These are phyloP conservation scores for Penicillium canescens DNA, from an alignment of 495 filamentous ascomycete genomes.

Conservation along the genomic window DNA sequence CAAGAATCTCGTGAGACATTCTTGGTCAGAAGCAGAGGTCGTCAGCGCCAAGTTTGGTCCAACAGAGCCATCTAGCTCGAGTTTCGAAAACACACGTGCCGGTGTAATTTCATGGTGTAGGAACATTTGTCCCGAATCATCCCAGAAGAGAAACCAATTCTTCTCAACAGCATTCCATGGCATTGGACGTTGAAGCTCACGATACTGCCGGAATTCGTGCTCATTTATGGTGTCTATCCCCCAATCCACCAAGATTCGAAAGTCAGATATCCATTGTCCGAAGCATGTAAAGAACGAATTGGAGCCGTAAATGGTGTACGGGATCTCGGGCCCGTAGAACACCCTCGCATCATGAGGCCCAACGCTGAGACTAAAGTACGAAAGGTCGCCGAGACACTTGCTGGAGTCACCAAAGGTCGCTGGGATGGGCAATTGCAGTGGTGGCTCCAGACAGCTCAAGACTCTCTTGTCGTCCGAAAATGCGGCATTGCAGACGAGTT, in stretches of 20 bases:
- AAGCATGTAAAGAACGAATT: slow-evolving; percentile 52
- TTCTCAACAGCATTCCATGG: slow-evolving; percentile 46
- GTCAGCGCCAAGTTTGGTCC: slow-evolving; percentile 38
- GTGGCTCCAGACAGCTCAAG: slow-evolving; percentile 38
- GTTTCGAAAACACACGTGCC: slow-evolving; percentile 42
- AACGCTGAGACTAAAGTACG: slow-evolving; percentile 31
- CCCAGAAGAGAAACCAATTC: slow-evolving; percentile 61
- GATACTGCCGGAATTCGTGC: slow-evolving; percentile 33
- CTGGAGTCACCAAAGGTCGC: slow-evolving; percentile 32
- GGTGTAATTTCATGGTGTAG: slow-evolving; percentile 52
- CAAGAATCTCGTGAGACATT: slow-evolving; percentile 42
- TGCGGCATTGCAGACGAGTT: slow-evolving; percentile 46
- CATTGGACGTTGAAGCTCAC: slow-evolving; percentile 47
- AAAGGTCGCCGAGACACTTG: slow-evolving; percentile 42
- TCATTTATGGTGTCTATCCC: slow-evolving; percentile 11
- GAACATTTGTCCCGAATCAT: slow-evolving; percentile 39
- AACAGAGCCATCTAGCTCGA: slow-evolving; percentile 39
- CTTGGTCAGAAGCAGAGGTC: slow-evolving; percentile 30
- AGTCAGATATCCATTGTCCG: slow-evolving; percentile 52
- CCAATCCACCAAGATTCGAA: slow-evolving; percentile 48
- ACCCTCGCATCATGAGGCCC: slow-evolving; percentile 55
- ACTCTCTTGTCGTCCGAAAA: slow-evolving; percentile 32
- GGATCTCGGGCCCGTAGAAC: slow-evolving; percentile 48
- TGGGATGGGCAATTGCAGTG: slow-evolving; percentile 39
- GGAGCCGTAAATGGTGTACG: slow-evolving; percentile 50